phyloP scores from a whole-genome alignment of 306 rosid genomes.

The Quercus wislizeni region DNA sequence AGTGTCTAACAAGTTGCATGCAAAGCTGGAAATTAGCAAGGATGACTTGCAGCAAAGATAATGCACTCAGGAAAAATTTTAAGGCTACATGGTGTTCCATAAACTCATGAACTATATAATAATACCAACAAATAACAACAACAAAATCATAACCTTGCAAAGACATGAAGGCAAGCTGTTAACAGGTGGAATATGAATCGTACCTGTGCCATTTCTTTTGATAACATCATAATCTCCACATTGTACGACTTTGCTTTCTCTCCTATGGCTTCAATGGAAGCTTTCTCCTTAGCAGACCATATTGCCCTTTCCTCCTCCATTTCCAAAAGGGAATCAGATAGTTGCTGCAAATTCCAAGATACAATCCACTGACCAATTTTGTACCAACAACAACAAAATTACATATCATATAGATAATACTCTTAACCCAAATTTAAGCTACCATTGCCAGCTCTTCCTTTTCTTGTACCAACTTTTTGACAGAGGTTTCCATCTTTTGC shows the following conservation, averaged over 20 bases:
- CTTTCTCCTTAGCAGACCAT: conserved; percentile 81
- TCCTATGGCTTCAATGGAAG: conserved; percentile 60
- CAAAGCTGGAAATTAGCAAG: background rate
- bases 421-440: conserved; percentile 10
- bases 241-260: conserved; percentile 52
- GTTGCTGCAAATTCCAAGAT: conserved; percentile 58
- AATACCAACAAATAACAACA: background rate
- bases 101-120: background rate
- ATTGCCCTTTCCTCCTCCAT: conserved; percentile 92
- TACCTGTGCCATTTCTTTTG: conserved; percentile 65
- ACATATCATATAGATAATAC: background rate
- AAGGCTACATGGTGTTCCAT: background rate
- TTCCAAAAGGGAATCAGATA: conserved; percentile 81
- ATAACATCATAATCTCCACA: conserved; percentile 39
- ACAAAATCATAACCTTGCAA: background rate
- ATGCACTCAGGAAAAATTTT: background rate
- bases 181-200: conserved; percentile 20
- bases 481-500: conserved; percentile 55
- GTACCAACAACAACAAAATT: conserved; percentile 9
- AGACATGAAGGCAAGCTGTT: conserved; percentile 12
- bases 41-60: background rate
- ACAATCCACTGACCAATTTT: conserved; percentile 20
- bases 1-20: too few relatives aligned
- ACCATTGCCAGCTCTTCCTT: conserved; percentile 93
- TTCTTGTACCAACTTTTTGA: conserved; percentile 57